Evolutionary conservation across 1,139 yeast species (phyloP), one percentile per base, ranked within the genome.

Genomic region (Saccharomyces pastorianus): DNA sequence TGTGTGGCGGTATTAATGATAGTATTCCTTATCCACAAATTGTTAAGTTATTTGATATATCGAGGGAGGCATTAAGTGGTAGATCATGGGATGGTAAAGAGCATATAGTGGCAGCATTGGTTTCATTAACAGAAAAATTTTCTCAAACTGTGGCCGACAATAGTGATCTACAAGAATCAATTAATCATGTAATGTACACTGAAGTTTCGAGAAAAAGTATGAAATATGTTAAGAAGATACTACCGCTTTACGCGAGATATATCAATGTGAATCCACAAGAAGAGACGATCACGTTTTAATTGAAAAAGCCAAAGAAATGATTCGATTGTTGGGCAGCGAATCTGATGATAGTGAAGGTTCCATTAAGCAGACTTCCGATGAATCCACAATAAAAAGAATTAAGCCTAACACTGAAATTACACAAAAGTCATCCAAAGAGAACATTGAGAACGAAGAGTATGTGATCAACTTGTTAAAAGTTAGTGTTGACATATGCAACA

Each of bases 1-100:
- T 88, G 11, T 78, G 88, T 51, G 73, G 77, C 53, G 66, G 61
- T 31, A 59, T 76, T 14, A 72, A 69, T 49, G 76, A 72, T 13
- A 71, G 74, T 29, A 61, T 68, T 9, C 69, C 67, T 26, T 71
- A 64, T 26, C 59, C 64, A 3, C 62, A 70, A 5, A 50, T 46
- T 58, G 65, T 25, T 1, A 73, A 74, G 20, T 67, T 90, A 26
- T 78, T 88, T 54, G 71, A 73, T 0, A 74, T 84, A 5, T 73
- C 90, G 52, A 65, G 88, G 25, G 79, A 78, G 47, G 82, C 96
- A 0, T 77, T 85, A 56, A 75, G 78, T 54, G 97, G 97, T 0
- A 81, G 93, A 57, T 80, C 95, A 8, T 93, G 96, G 95, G 78
- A 78, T 20, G 98, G 98, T 7, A 93, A 93, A 65, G 96, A 89